Evolutionary conservation across 2,329 filamentous ascomycete species (phyloP), one percentile per base, ranked within the genome.

Genomic region (Oidium heveae): DNA sequence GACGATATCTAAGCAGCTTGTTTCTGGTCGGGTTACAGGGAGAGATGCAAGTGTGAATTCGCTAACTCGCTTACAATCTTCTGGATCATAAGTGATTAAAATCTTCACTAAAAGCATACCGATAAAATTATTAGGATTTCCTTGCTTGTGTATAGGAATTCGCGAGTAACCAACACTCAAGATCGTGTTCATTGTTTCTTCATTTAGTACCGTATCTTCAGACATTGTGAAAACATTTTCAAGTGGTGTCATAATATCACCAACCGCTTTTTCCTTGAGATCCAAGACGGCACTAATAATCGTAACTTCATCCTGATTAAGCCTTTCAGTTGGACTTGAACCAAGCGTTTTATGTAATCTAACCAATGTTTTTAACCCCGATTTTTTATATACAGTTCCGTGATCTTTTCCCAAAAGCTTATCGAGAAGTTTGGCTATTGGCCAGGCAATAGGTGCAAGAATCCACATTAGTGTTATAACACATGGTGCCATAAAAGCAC

Each of bases 71-170:
- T 84, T 85, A 64, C 76, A 78, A 64, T 98, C 91, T 67, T 98
- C 91, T 0, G 91, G 91, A 60, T 98, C 91, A 66, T 98, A 98
- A 0, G 91, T 96, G 63, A 98, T 98, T 57, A 98, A 76, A 64
- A 96, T 96, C 72, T 98, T 98, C 66, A 98, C 91, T 10, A 98
- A 72, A 7, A 98, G 77, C 89, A 98, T 98, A 59, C 91, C 91
- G 33, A 96, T 82, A 68, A 95, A 98, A 66, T 98, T 89, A 55
- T 77, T 77, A 0, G 77, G 72, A 63, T 88, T 93, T 56, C 86
- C 84, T 0, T 86, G 80, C 41, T 86, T 81, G 64, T 95, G 85
- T 56, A 98, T 94, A 2, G 91, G 91, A 59, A 98, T 96, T 57
- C 91, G 76, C 13, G 91, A 96, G 68, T 96, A 98, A 49, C 91